Conservation (phyloP, 148 eudicot genomes). For the Rheum nobile region DNA sequence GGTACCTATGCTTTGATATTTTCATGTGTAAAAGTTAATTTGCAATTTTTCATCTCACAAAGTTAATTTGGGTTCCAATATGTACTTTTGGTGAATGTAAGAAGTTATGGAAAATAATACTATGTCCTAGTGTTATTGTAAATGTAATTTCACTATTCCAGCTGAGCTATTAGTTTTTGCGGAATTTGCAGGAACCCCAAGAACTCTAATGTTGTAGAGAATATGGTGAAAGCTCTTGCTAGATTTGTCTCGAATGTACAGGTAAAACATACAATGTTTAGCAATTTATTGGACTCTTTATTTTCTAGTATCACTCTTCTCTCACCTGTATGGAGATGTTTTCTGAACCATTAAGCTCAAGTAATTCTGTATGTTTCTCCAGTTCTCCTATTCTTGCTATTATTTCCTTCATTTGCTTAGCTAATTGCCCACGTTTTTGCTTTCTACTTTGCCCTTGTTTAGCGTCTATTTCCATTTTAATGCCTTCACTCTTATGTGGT, state of each 20-base stretch:
- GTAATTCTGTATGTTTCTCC: background rate
- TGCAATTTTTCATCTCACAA: background rate
- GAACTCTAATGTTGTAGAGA: conserved; percentile 88
- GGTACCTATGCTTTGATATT: background rate
- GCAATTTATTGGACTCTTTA: background rate
- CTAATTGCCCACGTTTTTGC: background rate
- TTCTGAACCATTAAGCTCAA: background rate
- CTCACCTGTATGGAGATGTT: background rate
- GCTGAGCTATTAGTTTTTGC: background rate
- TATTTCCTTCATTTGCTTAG: background rate
- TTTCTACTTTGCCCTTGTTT: background rate
- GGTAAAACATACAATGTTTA: conserved; percentile 32
- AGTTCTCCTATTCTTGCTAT: background rate
- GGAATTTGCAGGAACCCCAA: conserved; percentile 63
- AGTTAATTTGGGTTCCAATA: background rate
- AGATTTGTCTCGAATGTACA: conserved; percentile 86
- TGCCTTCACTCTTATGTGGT: background rate
- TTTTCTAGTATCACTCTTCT: background rate
- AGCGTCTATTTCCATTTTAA: background rate
- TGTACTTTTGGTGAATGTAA: background rate
- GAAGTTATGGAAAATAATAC: background rate
- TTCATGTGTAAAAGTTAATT: background rate
- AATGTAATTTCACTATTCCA: background rate
- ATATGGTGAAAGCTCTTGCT: conserved; percentile 97
- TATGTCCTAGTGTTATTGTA: background rate